Evolutionary conservation across 1,139 yeast genomes (phyloP), one percentile per base, ranked within the genome.

Genomic region (Pneumocystis murina): DNA sequence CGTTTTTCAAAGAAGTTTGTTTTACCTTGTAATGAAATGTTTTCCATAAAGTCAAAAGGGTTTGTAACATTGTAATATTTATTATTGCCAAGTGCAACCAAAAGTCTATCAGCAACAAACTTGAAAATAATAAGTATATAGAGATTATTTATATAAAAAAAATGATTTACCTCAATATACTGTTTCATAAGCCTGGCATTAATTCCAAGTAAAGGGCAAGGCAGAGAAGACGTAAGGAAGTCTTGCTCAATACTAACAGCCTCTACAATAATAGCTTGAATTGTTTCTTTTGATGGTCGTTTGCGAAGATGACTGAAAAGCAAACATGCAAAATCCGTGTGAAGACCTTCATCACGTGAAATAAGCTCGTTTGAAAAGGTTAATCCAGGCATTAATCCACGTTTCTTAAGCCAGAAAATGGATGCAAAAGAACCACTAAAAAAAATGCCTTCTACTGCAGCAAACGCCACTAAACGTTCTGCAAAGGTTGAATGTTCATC

Each of bases 11-110:
- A 92, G 83, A 94, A 92, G 80, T 92, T 92, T 71, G 98, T 91
- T 83, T 92, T 92, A 77, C 98, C 98, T 66, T 96, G 94, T 71
- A 92, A 83, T 33, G 97, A 90, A 72, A 90, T 90, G 80, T 90
- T 90, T 79, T 92, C 99, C 98, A 92, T 92, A 75, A 91, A 92
- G 77, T 91, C 97, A 76, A 92, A 92, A 75, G 99, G 99, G 76
- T 92, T 94, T 68, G 87, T 79, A 67, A 82, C 92, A 73, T 89
- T 88, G 83, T 85, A 92, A 68, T 82, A 80, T 80, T 91, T 90
- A 76, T 85, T 81, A 81, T 89, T 88, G 70, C 98, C 98, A 70
- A 92, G 82, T 14, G 97, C 82, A 63, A 88, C 83, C 68, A 92
- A 81, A 72, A 92, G 81, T 78, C 97, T 84, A 78, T 92, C 99